These are phyloP conservation scores for Heliocybe sulcata DNA, from an alignment of 1,284 basidiomycete species.

Conservation along the genomic window DNA sequence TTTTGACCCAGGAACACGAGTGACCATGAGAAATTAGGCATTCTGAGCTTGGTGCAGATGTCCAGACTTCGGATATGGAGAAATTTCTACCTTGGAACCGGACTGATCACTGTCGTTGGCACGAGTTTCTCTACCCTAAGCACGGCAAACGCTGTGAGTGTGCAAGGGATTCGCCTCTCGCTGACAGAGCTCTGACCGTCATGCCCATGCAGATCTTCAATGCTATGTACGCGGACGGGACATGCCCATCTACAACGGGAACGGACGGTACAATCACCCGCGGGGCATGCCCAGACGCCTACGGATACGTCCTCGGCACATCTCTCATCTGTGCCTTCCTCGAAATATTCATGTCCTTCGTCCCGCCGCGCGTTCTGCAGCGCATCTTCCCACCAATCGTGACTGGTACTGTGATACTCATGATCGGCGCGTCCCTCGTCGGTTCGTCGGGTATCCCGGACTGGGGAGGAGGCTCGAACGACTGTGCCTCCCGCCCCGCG, in stretches of 20 bases:
- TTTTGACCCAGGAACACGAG: slow-evolving; percentile 7
- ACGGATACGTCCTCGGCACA: slow-evolving; percentile 72
- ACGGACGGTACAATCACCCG: slow-evolving; percentile 56
- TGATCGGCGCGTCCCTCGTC: slow-evolving; percentile 75
- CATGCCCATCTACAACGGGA: slow-evolving; percentile 55
- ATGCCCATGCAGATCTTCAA: slow-evolving; percentile 41
- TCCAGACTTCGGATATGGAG: slow-evolving; percentile 54
- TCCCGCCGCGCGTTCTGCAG: slow-evolving; percentile 56
- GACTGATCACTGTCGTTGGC: slow-evolving; percentile 79
- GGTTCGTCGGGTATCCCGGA: slow-evolving; percentile 69
- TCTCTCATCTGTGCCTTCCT: slow-evolving; percentile 76
- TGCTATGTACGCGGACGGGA: slow-evolving; percentile 73
- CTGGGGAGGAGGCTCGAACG: slow-evolving; percentile 80
- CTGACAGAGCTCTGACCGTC: background rate
- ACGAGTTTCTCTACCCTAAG: slow-evolving; percentile 80
- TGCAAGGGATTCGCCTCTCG: background rate
- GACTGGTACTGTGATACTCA: slow-evolving; percentile 66
- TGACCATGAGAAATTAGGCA: slow-evolving; percentile 33
- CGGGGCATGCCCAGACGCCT: slow-evolving; percentile 72
- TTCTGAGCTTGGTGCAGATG: slow-evolving; percentile 73
- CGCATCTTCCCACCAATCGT: slow-evolving; percentile 79
- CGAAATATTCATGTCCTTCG: slow-evolving; percentile 74
- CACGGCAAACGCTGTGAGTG: slow-evolving; percentile 59
- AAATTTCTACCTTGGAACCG: slow-evolving; percentile 68
- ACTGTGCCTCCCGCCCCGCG: slow-evolving; percentile 50